Conservation (phyloP, 345 rosid species). For the Cardiospermum halicacabum region DNA sequence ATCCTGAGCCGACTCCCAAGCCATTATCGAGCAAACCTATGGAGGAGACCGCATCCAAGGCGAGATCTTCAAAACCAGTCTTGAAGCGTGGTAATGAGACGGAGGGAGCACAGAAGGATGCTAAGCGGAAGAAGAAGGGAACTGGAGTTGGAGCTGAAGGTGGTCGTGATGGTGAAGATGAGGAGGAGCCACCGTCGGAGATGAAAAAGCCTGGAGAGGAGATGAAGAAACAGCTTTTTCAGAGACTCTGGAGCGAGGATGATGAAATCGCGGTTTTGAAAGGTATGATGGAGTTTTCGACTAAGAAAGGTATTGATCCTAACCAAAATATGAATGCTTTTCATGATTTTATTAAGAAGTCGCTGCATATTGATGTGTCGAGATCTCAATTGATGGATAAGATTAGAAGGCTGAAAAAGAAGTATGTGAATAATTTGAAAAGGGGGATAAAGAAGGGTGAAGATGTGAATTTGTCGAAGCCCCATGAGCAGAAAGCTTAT, state of each 20-base stretch:
- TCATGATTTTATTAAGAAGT: constrained; percentile 33
- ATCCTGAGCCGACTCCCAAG: constrained; percentile 17
- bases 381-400: constrained; percentile 39
- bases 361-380: constrained; percentile 32
- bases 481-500: constrained; percentile 27
- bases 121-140: constrained; percentile 31
- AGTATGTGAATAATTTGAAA: constrained; percentile 20
- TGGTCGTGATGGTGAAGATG: constrained; percentile 3
- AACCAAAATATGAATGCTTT: constrained; percentile 32
- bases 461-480: constrained; percentile 18
- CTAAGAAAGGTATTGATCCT: constrained; percentile 32
- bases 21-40: constrained; percentile 25
- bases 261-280: constrained; percentile 44
- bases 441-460: constrained; percentile 24
- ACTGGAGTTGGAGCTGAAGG: not conserved
- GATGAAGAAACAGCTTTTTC: constrained; percentile 36
- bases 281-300: constrained; percentile 33
- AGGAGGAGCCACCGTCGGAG: constrained; percentile 12
- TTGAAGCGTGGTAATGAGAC: constrained; percentile 23
- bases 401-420: constrained; percentile 36
- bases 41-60: constrained; percentile 21
- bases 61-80: constrained; percentile 14
- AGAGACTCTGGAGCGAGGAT: constrained; percentile 42
- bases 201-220: constrained; percentile 32
- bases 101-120: not conserved